These are phyloP conservation scores for Mycosphaerella arachidis DNA, from an alignment of 2,329 filamentous ascomycete genomes.

Conservation along the genomic window DNA sequence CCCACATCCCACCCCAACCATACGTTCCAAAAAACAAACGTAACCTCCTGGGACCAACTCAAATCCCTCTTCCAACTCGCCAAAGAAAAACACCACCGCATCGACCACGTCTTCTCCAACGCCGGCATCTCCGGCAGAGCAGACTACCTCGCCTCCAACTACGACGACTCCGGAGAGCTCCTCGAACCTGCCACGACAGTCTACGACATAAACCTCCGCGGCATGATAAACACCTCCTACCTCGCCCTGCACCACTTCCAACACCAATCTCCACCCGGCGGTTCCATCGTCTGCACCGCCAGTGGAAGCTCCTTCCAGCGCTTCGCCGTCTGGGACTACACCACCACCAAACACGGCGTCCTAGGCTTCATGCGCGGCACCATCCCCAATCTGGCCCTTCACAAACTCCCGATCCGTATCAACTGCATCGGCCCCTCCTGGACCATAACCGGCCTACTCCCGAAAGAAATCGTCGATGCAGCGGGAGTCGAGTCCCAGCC, in stretches of 20 bases:
- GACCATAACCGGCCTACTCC: conserved; percentile 50
- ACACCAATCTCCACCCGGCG: conserved; percentile 36
- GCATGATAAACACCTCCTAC: conserved; percentile 39
- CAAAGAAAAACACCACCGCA: conserved; percentile 39
- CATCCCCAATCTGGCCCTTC: conserved; percentile 31
- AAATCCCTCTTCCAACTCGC: conserved; percentile 50
- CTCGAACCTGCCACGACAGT: conserved; percentile 34
- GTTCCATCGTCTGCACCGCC: conserved; percentile 53
- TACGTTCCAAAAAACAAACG: conserved; percentile 45
- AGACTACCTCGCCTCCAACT: conserved; percentile 24
- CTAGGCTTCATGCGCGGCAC: conserved; percentile 51
- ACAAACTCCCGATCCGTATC: conserved; percentile 47
- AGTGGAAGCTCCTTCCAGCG: conserved; percentile 51
- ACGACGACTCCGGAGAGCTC: conserved; percentile 36
- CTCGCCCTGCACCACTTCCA: conserved; percentile 46
- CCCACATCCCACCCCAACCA: conserved; percentile 29
- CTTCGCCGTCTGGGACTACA: conserved; percentile 51
- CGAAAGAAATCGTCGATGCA: conserved; percentile 36
- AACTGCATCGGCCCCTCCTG: conserved; percentile 55
- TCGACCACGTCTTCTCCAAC: conserved; percentile 51
- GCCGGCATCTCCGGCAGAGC: conserved; percentile 50
- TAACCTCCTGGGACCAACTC: conserved; percentile 49
- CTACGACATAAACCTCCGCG: conserved; percentile 42
- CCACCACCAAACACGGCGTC: conserved; percentile 53
- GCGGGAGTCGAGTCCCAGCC: conserved; percentile 44